phyloP scores from a whole-genome alignment of 331 rosid species.

The Saraca asoca region DNA sequence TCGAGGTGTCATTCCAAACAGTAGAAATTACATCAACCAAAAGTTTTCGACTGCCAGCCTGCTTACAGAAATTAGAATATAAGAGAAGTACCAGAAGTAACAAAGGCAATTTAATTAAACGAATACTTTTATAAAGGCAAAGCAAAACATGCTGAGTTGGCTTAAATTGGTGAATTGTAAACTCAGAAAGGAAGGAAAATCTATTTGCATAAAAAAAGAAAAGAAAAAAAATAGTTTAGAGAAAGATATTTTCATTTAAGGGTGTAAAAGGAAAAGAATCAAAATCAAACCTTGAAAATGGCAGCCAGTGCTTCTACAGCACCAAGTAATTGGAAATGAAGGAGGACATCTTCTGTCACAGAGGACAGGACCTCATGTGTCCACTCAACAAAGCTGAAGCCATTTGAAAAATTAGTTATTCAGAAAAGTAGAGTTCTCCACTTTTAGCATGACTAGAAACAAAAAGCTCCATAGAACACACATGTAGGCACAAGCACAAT shows the following conservation, averaged over 20 bases:
- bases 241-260: conserved; percentile 11
- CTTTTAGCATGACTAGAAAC: conserved; percentile 17
- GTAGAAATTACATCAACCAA: conserved; percentile 64
- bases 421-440: conserved; percentile 11
- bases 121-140: not conserved
- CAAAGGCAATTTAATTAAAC: conserved; percentile 12
- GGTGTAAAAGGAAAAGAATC: conserved; percentile 19
- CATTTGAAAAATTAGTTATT: conserved; percentile 27
- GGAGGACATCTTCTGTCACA: conserved; percentile 55
- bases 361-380: conserved; percentile 77
- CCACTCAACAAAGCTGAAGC: conserved; percentile 86
- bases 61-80: conserved; percentile 44
- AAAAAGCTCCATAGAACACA: conserved; percentile 5
- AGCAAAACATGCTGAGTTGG: conserved; percentile 3
- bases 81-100: conserved; percentile 33
- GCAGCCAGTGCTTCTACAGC: conserved; percentile 68
- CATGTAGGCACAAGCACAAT: conserved; percentile 13
- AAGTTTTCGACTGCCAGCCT: conserved; percentile 86
- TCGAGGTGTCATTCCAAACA: conserved; percentile 78
- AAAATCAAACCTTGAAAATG: conserved; percentile 76
- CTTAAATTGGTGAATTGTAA: conserved; percentile 5
- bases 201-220: conserved; percentile 19
- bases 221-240: conserved; percentile 10
- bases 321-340: conserved; percentile 83
- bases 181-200: conserved; percentile 10